phyloP scores from a whole-genome alignment of 1,284 basidiomycete species.

The Cutaneotrichosporon daszewskae region DNA sequence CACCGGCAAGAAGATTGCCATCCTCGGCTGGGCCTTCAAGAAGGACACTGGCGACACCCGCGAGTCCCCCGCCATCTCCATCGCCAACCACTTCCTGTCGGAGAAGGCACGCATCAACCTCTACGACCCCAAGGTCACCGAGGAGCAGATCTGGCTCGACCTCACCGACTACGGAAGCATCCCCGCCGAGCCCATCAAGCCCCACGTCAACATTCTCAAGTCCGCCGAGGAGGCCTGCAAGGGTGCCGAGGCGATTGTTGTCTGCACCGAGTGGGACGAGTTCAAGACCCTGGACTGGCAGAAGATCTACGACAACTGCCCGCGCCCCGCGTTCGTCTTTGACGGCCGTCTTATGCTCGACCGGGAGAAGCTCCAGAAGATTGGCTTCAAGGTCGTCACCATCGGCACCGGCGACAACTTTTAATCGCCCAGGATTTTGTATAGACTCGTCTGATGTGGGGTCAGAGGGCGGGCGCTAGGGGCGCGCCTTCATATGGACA shows the following conservation, averaged over 20 bases:
- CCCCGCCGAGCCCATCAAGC: slow-evolving; percentile 56
- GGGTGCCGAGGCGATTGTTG: slow-evolving; percentile 83
- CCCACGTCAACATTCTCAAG: slow-evolving; percentile 71
- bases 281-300: slow-evolving; percentile 90
- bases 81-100: slow-evolving; percentile 86
- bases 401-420: slow-evolving; percentile 47
- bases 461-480: no score
- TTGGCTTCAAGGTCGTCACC: slow-evolving; percentile 80
- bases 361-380: slow-evolving; percentile 66
- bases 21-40: slow-evolving; percentile 88
- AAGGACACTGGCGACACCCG: slow-evolving; percentile 96
- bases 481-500: no score
- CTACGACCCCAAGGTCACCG: slow-evolving; percentile 80
- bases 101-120: slow-evolving; percentile 82
- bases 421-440: slow-evolving; percentile 22
- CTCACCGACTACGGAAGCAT: slow-evolving; percentile 51
- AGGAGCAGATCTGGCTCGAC: slow-evolving; percentile 53
- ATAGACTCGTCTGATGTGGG: neutral
- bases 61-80: slow-evolving; percentile 92
- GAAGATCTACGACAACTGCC: slow-evolving; percentile 74
- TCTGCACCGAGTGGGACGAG: slow-evolving; percentile 90
- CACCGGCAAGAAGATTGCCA: slow-evolving; percentile 78
- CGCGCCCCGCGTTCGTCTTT: slow-evolving; percentile 93
- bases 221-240: slow-evolving; percentile 82
- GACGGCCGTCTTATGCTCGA: slow-evolving; percentile 68